Percentiles rank a stretch among this genome's conserved stretches.
Evolutionary conservation across 371 early-diverging fungal species (phyloP).

Genomic region (Mucor saturninus): DNA sequence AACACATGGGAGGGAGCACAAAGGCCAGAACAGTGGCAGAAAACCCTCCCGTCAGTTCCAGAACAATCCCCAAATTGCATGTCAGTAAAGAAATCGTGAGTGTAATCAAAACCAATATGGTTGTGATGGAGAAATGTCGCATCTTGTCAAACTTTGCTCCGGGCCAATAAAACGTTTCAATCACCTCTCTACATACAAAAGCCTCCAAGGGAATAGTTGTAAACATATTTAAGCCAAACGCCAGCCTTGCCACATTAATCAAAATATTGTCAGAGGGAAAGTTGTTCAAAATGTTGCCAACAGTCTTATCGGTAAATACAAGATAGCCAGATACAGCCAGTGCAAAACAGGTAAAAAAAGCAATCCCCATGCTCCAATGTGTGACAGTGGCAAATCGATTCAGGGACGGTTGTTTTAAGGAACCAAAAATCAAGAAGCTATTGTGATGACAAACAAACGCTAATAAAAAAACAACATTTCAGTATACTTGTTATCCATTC

Average conservation of each 20-base stretch:
- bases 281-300: slow-evolving; percentile 78
- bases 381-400: slow-evolving; percentile 77
- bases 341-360: slow-evolving; percentile 68
- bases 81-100: slow-evolving; percentile 67
- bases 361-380: slow-evolving; percentile 71
- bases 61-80: slow-evolving; percentile 74
- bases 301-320: slow-evolving; percentile 72
- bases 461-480: slow-evolving; percentile 12
- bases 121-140: slow-evolving; percentile 69
- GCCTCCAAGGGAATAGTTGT: slow-evolving; percentile 79
- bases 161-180: slow-evolving; percentile 66
- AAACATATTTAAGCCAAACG: slow-evolving; percentile 85
- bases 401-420: slow-evolving; percentile 72
- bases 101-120: slow-evolving; percentile 57
- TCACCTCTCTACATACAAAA: slow-evolving; percentile 80
- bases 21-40: slow-evolving; percentile 83
- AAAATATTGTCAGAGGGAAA: slow-evolving; percentile 72
- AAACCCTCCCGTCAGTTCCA: slow-evolving; percentile 81
- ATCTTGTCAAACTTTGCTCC: slow-evolving; percentile 49
- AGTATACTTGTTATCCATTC: too few relatives aligned
- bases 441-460: slow-evolving; percentile 90
- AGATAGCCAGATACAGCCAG: slow-evolving; percentile 71
- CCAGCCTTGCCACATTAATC: slow-evolving; percentile 79
- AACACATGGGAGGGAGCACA: slow-evolving; percentile 76
- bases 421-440: slow-evolving; percentile 79